Evolutionary conservation across 768 basidiomycete genomes (phyloP).

Genomic region (Lenzites betulinus): DNA sequence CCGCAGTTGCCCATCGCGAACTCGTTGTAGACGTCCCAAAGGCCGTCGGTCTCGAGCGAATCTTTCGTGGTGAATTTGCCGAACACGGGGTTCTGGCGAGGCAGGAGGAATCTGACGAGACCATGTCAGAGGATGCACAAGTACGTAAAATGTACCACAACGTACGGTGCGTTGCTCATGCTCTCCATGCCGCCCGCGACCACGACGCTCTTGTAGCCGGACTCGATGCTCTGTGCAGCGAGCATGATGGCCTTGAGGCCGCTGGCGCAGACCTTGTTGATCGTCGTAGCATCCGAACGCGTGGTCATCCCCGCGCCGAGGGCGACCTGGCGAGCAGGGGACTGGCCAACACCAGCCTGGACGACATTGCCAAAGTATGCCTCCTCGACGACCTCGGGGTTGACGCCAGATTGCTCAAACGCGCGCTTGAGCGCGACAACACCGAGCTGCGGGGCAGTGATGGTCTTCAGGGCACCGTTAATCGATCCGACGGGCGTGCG

Average conservation of each 20-base stretch:
- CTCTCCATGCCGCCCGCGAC: constrained; percentile 99
- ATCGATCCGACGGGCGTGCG: constrained; percentile 94
- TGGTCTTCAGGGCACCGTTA: constrained; percentile 83
- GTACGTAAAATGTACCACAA: constrained; percentile 25
- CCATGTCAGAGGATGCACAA: constrained; percentile 2
- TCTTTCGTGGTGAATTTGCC: constrained; percentile 89
- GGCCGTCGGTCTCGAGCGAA: constrained; percentile 88
- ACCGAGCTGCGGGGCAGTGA: constrained; percentile 93
- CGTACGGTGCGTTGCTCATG: constrained; percentile 99
- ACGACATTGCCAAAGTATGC: constrained; percentile 97
- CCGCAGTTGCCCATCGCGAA: constrained; percentile 98
- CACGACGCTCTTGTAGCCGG: constrained; percentile 83
- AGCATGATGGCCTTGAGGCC: constrained; percentile 96
- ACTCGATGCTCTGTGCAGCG: constrained; percentile 86
- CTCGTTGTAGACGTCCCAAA: constrained; percentile 97
- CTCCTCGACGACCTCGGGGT: constrained; percentile 87
- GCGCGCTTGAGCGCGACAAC: constrained; percentile 88
- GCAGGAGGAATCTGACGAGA: constrained; percentile 68
- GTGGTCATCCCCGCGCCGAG: constrained; percentile 82
- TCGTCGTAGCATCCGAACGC: constrained; percentile 93
- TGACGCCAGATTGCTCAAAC: constrained; percentile 75
- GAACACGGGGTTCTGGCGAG: constrained; percentile 79
- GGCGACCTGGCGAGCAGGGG: constrained; percentile 97
- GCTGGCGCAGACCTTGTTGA: constrained; percentile 99
- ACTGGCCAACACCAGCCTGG: constrained; percentile 96